These are phyloP conservation scores for Mycosphaerella sp. DNA, from an alignment of 2,329 filamentous ascomycete genomes.

Conservation along the genomic window DNA sequence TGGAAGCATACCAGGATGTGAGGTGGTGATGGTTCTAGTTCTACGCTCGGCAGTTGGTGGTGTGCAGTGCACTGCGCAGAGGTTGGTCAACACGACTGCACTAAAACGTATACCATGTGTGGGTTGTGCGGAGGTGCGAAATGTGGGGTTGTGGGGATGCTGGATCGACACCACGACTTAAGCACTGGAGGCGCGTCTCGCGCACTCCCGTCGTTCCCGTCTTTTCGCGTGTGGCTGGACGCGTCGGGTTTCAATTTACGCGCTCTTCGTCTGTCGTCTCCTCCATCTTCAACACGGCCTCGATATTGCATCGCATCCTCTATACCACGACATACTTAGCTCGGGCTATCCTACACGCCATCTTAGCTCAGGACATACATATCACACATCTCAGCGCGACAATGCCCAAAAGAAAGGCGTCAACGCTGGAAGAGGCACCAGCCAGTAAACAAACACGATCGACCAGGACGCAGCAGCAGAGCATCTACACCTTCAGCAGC, in stretches of 20 bases:
- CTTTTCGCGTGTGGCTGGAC: neutral
- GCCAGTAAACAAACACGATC: conserved; percentile 25
- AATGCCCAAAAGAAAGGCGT: conserved; percentile 30
- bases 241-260: neutral
- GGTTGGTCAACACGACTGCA: too few species aligned
- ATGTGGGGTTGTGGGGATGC: too few species aligned
- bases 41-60: too few species aligned
- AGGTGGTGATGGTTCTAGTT: too few species aligned
- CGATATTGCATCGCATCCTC: conserved; percentile 7
- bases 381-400: conserved; percentile 17
- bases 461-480: conserved; percentile 18
- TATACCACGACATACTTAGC: conserved; percentile 10
- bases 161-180: too few species aligned
- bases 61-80: too few species aligned
- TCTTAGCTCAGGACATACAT: conserved; percentile 53
- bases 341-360: conserved; percentile 14
- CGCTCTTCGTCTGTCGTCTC: neutral
- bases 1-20: neutral
- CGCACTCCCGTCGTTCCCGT: too few species aligned
- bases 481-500: conserved; percentile 24
- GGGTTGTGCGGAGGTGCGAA: too few species aligned
- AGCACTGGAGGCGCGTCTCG: too few species aligned
- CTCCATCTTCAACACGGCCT: neutral
- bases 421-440: conserved; percentile 18
- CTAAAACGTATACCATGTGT: too few species aligned